Evolutionary conservation across 140 eudicot genomes (phyloP).

Genomic region (Oenanthe javanica): DNA sequence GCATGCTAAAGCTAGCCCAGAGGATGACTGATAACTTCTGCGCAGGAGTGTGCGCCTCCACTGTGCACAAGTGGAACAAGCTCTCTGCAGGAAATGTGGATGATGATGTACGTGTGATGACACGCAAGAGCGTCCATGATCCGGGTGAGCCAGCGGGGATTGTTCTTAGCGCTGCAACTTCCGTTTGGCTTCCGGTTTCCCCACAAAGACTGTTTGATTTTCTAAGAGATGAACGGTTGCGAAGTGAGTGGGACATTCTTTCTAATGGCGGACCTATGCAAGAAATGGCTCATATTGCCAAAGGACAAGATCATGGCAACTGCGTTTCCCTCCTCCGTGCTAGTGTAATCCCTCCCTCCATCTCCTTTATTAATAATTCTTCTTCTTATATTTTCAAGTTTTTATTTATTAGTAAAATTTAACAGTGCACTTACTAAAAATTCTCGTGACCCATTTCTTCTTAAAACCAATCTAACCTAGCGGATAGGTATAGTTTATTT

Average conservation of each 20-base stretch:
- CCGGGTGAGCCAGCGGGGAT: constrained; percentile 98
- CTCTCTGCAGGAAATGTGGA: constrained; percentile 61
- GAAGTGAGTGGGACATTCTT: constrained; percentile 96
- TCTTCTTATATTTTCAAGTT: background rate
- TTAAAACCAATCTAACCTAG: no score
- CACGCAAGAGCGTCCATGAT: constrained; percentile 83
- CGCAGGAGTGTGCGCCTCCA: constrained; percentile 90
- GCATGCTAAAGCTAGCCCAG: constrained; percentile 96
- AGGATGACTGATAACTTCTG: constrained; percentile 94
- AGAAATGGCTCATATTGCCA: constrained; percentile 95
- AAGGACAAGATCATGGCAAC: constrained; percentile 95
- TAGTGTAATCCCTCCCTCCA: constrained; percentile 42
- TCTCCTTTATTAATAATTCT: background rate
- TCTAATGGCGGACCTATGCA: constrained; percentile 99
- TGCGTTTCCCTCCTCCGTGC: constrained; percentile 98
- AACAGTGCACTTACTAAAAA: no score
- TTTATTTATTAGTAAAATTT: no score
- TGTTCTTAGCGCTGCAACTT: constrained; percentile 91
- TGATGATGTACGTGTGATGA: constrained; percentile 92
- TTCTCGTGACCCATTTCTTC: no score
- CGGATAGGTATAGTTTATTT: no score
- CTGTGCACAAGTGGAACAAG: constrained; percentile 93
- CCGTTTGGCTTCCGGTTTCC: constrained; percentile 91
- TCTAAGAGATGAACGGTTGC: constrained; percentile 73
- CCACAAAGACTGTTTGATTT: constrained; percentile 83